Percentiles rank a stretch among this genome's conserved stretches.
phyloP scores from a whole-genome alignment of 805 yeast species.

The Torulaspora microellipsoides region DNA sequence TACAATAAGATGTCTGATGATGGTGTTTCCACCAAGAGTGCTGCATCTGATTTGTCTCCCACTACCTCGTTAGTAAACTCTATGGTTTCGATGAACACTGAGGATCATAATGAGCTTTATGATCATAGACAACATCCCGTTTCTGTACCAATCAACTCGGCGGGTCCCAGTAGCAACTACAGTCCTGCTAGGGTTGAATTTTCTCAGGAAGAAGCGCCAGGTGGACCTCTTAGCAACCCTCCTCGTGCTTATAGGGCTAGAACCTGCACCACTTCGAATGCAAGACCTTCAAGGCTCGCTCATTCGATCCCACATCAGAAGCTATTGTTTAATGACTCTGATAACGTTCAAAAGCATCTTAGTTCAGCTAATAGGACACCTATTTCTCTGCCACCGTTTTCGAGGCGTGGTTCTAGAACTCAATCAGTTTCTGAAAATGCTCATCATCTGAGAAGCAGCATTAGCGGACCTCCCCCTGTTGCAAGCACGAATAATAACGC shows the following conservation, averaged over 20 bases:
- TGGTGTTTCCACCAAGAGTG: slow-evolving; percentile 6
- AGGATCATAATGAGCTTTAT: slow-evolving; percentile 37
- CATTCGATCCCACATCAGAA: slow-evolving; percentile 44
- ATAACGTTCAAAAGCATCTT: neutral
- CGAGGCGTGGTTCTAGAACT: slow-evolving; percentile 18
- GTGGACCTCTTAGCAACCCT: slow-evolving; percentile 26
- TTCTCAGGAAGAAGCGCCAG: neutral
- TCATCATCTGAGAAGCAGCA: neutral
- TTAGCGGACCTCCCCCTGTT: too few species aligned
- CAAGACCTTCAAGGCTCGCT: slow-evolving; percentile 25
- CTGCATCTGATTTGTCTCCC: slow-evolving; percentile 18
- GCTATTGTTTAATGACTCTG: slow-evolving; percentile 30
- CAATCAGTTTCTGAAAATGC: slow-evolving; percentile 27
- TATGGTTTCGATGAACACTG: slow-evolving; percentile 38
- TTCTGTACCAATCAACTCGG: slow-evolving; percentile 29
- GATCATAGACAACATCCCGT: slow-evolving; percentile 49
- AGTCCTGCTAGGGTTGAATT: neutral
- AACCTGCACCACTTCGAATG: slow-evolving; percentile 4
- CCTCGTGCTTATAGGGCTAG: slow-evolving; percentile 10
- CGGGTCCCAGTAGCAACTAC: neutral
- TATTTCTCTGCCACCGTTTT: slow-evolving; percentile 10
- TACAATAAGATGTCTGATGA: slow-evolving; percentile 10
- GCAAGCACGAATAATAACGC: too few species aligned
- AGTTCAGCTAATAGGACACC: neutral
- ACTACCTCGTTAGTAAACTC: slow-evolving; percentile 28